A percentile compares a stretch with the other conserved stretches of the same genome.
Evolutionary conservation across 331 rosid species (phyloP).

Genomic region (Stylosanthes scabra): DNA sequence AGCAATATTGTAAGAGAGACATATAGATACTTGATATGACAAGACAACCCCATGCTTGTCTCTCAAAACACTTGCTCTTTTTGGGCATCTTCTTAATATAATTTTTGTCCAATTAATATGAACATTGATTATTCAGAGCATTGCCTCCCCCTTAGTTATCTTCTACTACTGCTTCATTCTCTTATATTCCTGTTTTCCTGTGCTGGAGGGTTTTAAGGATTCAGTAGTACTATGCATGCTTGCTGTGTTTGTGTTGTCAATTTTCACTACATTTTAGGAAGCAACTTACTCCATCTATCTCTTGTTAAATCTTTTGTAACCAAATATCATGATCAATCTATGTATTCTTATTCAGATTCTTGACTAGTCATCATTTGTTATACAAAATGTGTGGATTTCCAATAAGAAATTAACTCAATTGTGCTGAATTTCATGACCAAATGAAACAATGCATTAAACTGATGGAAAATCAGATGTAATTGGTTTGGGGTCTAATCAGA

Average conservation of each 20-base stretch:
- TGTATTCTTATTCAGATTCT: constrained; percentile 27
- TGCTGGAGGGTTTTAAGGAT: constrained; percentile 39
- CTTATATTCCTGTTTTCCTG: neutral
- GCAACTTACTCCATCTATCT: constrained; percentile 10
- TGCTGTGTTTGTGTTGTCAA: constrained; percentile 17
- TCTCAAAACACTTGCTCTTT: constrained; percentile 19
- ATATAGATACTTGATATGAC: constrained; percentile 47
- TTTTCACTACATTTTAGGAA: constrained; percentile 35
- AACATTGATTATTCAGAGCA: constrained; percentile 19
- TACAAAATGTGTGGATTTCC: constrained; percentile 6
- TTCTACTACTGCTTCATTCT: neutral
- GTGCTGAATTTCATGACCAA: constrained; percentile 12
- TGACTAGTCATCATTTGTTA: constrained; percentile 21
- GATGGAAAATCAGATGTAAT: neutral
- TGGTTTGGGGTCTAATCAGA: constrained; percentile 20
- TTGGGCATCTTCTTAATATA: neutral
- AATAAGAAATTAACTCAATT: neutral
- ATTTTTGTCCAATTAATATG: neutral
- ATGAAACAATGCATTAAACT: neutral
- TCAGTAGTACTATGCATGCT: neutral
- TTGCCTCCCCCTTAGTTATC: neutral
- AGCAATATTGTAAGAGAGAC: constrained; percentile 32
- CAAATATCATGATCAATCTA: neutral
- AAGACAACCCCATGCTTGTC: constrained; percentile 59
- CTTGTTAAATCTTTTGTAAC: constrained; percentile 2